Base-by-base conservation (phyloP, 768 basidiomycete species). In the Collybia mongolica region DNA sequence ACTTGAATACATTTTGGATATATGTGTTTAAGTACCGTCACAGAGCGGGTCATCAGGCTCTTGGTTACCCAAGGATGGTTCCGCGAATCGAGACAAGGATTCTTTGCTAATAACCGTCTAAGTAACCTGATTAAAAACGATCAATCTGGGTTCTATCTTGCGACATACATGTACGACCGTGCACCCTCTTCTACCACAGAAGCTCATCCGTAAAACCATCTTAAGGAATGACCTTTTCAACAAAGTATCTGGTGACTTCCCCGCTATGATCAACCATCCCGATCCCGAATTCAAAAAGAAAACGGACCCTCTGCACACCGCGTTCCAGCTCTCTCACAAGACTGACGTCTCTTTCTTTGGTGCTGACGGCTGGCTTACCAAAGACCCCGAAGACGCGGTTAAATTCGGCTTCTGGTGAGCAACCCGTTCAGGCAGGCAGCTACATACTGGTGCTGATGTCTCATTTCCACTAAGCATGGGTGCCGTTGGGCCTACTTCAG, bases 401-500 rank as follows among this genome's bases (percentile, higher is more conserved):
- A 66, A 64, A 43, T 70, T 72, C 47, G 68, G 68, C 22, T 63
- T 68, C 29, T 60, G 67, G 69, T 72, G 60, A 48, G 65, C 43
- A 23, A 8, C 35, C 11, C 5, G 20, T 14, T 37, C 9, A 20
- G 39, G 18, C 20, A 23, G 14, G 39, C 24, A 26, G 24, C 24
- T 26, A 26, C 24, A 26, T 26, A 3, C 40, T 18, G 39, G 39
- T 20, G 15, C 20, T 35, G 36, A 55, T 35, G 50, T 19, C 2
- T 29, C 7, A 23, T 49, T 43, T 32, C 11, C 32, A 9, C 11
- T 6, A 36, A 71, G 69, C 11, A 63, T 71, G 62, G 68, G 66
- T 15, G 71, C 69, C 22, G 63, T 72, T 43, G 71, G 71, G 22
- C 67, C 66, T 39, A 69, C 67, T 15, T 70, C 69, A n/a, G 67